Evolutionary conservation across 192 early-diverging fungal genomes (phyloP), one percentile per base, ranked within the genome.

Genomic region (Diversispora epigaea): DNA sequence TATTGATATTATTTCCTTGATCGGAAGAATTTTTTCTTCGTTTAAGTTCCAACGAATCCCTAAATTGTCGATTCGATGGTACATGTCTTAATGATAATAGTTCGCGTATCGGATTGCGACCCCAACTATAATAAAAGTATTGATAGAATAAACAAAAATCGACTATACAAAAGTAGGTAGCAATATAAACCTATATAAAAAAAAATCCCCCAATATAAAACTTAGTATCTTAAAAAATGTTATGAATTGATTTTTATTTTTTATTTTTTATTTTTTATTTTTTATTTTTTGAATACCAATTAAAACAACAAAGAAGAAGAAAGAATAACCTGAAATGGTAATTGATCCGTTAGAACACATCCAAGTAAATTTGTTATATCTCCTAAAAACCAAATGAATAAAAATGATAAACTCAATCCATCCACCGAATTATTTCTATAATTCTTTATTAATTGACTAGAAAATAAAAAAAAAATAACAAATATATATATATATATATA

Each of bases 351-450:
- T 41, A 92, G 72, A n/a, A 93, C 49, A 41, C 90, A 88, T 14
- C 92, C 93, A 54, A 91, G 70, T 9, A 93, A 77, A 77, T 92
- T 93, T 63, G 86, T 85, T 55, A 89, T 63, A 74, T 94, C 93
- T 22, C 87, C 87, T n/a, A 84, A 71, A 9, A 92, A 72, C 91
- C 90, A 92, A 72, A 84, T 91, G 46, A 82, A 66, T 43, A 92
- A 55, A 67, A 92, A 92, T 8, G 79, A 78, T 40, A 89, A 68
- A 61, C 83, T 85, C 15, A 92, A 79, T n/a, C 78, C 76, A n/a
- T 85, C 79, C 9, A 80, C 77, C 47, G 78, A 81, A 9, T 77
- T 74, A 32, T 63, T 57, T 49, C 50, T 67, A 68, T 80, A 87
- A 78, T 89, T 89, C 63, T 75, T 67, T 64, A 82, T 69, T 3